Base-by-base conservation (phyloP, 768 basidiomycete species). In the Boletus pseudo-olivaceus region DNA sequence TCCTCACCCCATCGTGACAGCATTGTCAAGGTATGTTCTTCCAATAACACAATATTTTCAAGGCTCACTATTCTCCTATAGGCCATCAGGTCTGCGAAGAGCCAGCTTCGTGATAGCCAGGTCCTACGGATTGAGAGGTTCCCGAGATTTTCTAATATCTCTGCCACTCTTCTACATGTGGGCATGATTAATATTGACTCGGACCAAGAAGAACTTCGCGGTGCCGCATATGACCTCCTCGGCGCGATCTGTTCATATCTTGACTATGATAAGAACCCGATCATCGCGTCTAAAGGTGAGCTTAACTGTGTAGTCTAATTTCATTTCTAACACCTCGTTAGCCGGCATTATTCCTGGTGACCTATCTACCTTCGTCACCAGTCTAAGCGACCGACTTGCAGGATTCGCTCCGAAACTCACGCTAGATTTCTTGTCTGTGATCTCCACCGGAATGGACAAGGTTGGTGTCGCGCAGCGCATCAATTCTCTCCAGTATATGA, bases 341-440 rank as follows among this genome's bases (percentile, higher is more conserved):
- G 89, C 83, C 46, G 81, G 85, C 37, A 87, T 87, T 54, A 77
- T 90, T 47, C 86, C 87, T 15, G 83, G 86, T 4, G 83, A 85
- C 56, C 75, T 82, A 12, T 76, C 75, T 45, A 73, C 83, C 1
- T 88, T 89, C 56, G 80, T 87, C 23, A 70, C 77, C 9, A 76
- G 77, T 47, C 69, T 93, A 40, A 93, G 90, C 68, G 88, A 88
- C 55, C 81, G 79, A 40, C 72, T 93, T 15, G 83, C 91, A 3
- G 76, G 75, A 2, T 85, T 85, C 61, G 82, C 82, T n/a, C 92
- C 93, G 11, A 82, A 90, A 33, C 74, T 96, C 32, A 94, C 93
- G 0, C 74, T 96, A 17, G 93, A 96, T 69, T 91, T 96, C 70
- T 75, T 95, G 49, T 82, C 85, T n/a, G 93, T 94, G 69, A 89